Evolutionary conservation across 768 basidiomycete genomes (phyloP), one percentile per base, ranked within the genome.

Genomic region (Tylopilus plumbeoviolaceoides): DNA sequence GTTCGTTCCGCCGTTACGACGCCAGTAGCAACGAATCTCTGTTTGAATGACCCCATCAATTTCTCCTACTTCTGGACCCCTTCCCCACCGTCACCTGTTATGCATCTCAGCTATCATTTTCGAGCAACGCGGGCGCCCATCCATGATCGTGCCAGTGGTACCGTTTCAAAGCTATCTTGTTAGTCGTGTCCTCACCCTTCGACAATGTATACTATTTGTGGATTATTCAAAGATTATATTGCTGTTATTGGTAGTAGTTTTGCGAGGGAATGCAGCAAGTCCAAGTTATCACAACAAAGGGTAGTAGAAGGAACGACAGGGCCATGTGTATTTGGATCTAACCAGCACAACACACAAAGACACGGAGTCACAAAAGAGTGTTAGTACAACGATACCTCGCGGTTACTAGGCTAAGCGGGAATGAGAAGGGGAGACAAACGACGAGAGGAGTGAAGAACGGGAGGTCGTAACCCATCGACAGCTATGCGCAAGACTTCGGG

Each of bases 301-400:
- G 14, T 41, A 18, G 8, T 5, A 10, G 46, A 59, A 57, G 5
- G 53, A 63, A 41, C 4, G 63, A 43, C 47, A 23, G 17, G 44
- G 45, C 48, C 21, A 27, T 44, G 54, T 57, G 58, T 42, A 58
- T 56, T 63, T 56, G 41, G 44, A 48, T 55, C 45, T 50, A 33
- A 48, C 52, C 36, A 47, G 57, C 48, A 54, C 46, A n/a, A 56
- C 48, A 56, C 49, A 48, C 33, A 55, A 42, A 44, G 14, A 36
- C 18, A 36, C 14, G n/a, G 20, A 30, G n/a, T 41, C 55, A 48
- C 56, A 64, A 70, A 57, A 5, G 65, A 60, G 57, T 55, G 57
- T 50, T 61, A 51, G 51, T 69, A 70, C 62, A 66, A 44, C 47
- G 48, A 59, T 54, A 53, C 55, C 61, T 55, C 30, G 43, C 12